Conservation (phyloP, 139 green algal species). For the Klebsormidium nitens region DNA sequence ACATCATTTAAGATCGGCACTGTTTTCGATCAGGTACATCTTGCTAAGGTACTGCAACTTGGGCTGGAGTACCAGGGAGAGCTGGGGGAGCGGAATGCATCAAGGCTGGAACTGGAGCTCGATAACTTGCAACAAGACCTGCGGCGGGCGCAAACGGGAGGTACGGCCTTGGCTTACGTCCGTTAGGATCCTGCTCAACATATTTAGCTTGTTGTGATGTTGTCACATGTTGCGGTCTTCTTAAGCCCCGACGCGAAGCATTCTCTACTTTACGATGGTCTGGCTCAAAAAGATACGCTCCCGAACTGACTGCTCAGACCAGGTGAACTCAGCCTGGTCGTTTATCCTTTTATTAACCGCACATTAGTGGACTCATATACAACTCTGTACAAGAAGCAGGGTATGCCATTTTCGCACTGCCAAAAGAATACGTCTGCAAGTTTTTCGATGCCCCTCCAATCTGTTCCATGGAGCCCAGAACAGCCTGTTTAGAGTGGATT, state of each 20-base stretch:
- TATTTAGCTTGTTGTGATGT: not conserved
- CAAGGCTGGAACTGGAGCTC: not conserved
- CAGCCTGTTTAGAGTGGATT: too few relatives aligned
- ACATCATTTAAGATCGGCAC: too few relatives aligned
- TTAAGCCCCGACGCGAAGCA: not conserved
- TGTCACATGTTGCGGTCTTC: not conserved
- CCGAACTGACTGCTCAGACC: not conserved
- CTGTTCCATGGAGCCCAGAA: too few relatives aligned
- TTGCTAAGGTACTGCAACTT: slow-evolving; percentile 5
- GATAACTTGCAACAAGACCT: not conserved
- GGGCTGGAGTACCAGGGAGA: not conserved
- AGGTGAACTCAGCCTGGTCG: not conserved
- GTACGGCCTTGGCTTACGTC: not conserved
- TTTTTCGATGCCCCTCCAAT: too few relatives aligned
- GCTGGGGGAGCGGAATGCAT: not conserved
- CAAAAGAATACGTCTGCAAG: too few relatives aligned
- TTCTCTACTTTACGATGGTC: not conserved
- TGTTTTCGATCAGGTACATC: too few relatives aligned
- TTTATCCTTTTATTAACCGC: too few relatives aligned
- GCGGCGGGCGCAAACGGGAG: not conserved
- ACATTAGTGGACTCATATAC: too few relatives aligned
- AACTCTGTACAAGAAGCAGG: too few relatives aligned
- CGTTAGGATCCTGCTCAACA: not conserved
- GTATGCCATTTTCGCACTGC: too few relatives aligned
- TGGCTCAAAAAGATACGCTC: not conserved